Base-by-base conservation (phyloP, 345 rosid species). In the Bretschneidera sinensis region DNA sequence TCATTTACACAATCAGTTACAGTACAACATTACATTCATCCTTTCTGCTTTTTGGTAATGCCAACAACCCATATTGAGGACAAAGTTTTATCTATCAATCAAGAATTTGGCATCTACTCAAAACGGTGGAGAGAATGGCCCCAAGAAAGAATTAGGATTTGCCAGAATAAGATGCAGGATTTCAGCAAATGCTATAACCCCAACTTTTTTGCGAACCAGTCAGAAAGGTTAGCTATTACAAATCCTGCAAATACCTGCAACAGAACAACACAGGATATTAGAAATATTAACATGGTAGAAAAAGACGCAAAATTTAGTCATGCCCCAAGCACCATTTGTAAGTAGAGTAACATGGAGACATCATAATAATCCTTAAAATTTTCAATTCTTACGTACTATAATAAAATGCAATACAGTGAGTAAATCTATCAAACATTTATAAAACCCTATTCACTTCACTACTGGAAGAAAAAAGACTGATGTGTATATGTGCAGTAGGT, bases 181-280 rank as follows among this genome's bases (percentile, higher is more conserved):
- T 66, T 17, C 64, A 25, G 18, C 34, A 34, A 54, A 39, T 76
- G 83, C 82, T 88, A 92, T 71, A 87, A 81, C 19, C 96, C 87
- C 72, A 85, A 70, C 82, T 80, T 89, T 70, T 72, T 86, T n/a
- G 98, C 80, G 64, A 80, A 81, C 82, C 89, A 76, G 58, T 74
- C 88, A 2, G 96, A 78, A 51, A 87, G 61, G 73, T 92, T 92
- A 1, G 94, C 98, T 70, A 89, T 89, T 69, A 90, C 83, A 62
- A 92, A 92, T 66, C 98, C 97, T 47, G 83, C 90, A 64, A 92
- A 92, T n/a, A 89, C 98, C 97, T 87, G 90, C 67, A 50, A 45
- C 39, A 56, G 9, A 14, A 52, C 21, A 39, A 11, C 11, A 1
- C 45, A 39, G 16, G n/a, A n/a, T n/a, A n/a, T n/a, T n/a, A n/a